Percentiles rank a stretch among this genome's conserved stretches.
Conservation (phyloP, 1,284 basidiomycete species). For the Puccinia polysora region DNA sequence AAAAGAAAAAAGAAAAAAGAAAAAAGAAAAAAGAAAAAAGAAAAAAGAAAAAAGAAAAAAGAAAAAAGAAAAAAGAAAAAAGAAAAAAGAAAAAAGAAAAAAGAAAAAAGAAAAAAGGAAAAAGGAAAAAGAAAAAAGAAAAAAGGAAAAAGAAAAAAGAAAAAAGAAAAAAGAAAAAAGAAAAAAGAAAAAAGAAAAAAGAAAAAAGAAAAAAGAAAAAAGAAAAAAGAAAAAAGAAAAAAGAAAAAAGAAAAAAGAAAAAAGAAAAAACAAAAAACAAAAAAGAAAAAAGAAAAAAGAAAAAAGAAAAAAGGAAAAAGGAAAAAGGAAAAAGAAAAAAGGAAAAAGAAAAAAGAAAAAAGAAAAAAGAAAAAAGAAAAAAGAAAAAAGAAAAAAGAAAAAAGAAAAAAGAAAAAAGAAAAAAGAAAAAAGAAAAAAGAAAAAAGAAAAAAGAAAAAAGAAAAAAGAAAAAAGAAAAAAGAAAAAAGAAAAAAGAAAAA, state of each 20-base stretch:
- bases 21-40: neutral
- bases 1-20: neutral
- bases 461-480: neutral
- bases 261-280: too few species aligned
- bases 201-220: neutral
- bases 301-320: neutral
- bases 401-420: neutral
- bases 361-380: neutral
- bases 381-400: neutral
- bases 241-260: neutral
- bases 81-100: neutral
- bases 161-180: neutral
- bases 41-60: neutral
- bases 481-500: neutral
- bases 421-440: neutral
- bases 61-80: neutral
- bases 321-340: neutral
- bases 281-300: too few species aligned
- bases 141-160: neutral
- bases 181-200: neutral
- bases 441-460: neutral
- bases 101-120: neutral
- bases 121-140: neutral
- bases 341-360: neutral
- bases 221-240: neutral